phyloP scores from a whole-genome alignment of 257 asterid species.

The Catharanthus roseus region DNA sequence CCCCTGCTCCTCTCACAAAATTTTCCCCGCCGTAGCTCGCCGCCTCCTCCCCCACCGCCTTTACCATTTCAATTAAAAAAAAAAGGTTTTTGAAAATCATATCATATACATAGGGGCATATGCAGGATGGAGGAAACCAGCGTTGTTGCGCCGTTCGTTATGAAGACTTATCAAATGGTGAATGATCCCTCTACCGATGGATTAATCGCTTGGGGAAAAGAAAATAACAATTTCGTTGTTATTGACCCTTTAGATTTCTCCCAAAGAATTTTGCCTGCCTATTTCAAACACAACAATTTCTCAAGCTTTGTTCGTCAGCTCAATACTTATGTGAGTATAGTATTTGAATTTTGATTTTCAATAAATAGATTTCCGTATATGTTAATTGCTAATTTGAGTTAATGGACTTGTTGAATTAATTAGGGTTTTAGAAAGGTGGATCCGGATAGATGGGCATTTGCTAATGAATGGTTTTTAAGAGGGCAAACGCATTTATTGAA shows the following conservation, averaged over 20 bases:
- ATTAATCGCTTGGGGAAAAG: conserved; percentile 59
- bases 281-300: conserved; percentile 86
- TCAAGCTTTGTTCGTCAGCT: conserved; percentile 94
- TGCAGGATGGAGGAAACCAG: conserved; percentile 38
- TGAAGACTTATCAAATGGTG: conserved; percentile 89
- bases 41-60: background rate
- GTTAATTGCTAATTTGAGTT: no score
- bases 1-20: background rate
- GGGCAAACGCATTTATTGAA: conserved; percentile 64
- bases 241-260: conserved; percentile 66
- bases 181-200: conserved; percentile 52
- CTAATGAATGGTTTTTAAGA: conserved; percentile 79
- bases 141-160: conserved; percentile 56
- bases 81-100: background rate
- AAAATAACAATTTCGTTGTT: conserved; percentile 60
- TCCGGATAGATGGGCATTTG: conserved; percentile 89
- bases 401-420: background rate
- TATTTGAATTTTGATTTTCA: background rate
- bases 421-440: conserved; percentile 87
- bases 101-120: background rate
- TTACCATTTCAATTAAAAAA: background rate
- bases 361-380: no score
- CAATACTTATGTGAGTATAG: conserved; percentile 73
- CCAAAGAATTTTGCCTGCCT: conserved; percentile 57
- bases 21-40: background rate